Conservation (phyloP, 176 grass and related monocot genomes). For the Bonia amplexicaulis region DNA sequence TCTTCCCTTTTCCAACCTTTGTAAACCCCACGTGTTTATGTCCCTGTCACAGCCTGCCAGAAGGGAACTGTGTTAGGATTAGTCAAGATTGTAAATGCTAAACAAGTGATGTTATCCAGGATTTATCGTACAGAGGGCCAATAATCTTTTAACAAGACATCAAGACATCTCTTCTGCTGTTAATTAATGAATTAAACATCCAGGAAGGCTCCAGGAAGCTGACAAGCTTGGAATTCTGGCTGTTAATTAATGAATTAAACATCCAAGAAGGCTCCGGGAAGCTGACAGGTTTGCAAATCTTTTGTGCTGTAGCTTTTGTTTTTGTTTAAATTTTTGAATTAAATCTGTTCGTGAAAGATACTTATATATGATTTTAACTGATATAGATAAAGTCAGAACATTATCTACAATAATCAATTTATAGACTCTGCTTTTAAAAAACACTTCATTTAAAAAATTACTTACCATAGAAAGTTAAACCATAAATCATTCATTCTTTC, state of each 20-base stretch:
- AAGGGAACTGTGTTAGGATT: background rate
- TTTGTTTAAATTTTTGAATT: too few relatives aligned
- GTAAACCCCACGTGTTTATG: slow-evolving; percentile 17
- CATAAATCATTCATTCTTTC: background rate
- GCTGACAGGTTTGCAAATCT: too few relatives aligned
- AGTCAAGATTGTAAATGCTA: background rate
- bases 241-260: too few relatives aligned
- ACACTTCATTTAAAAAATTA: too few relatives aligned
- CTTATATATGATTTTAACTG: too few relatives aligned
- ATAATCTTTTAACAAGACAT: background rate
- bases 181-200: background rate
- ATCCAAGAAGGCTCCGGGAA: too few relatives aligned
- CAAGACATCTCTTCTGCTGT: background rate
- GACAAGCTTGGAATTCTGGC: background rate
- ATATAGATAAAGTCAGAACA: too few relatives aligned
- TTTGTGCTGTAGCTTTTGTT: too few relatives aligned
- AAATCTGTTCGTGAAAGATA: too few relatives aligned
- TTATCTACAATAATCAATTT: too few relatives aligned
- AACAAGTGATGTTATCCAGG: background rate
- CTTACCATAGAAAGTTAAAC: too few relatives aligned
- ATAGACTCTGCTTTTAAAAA: too few relatives aligned
- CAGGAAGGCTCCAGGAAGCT: slow-evolving; percentile 36
- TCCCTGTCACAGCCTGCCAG: background rate
- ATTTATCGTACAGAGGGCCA: background rate
- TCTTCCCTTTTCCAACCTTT: slow-evolving; percentile 22